Conservation (phyloP, 2,329 filamentous ascomycete species). For the Aspergillus versicolor region DNA sequence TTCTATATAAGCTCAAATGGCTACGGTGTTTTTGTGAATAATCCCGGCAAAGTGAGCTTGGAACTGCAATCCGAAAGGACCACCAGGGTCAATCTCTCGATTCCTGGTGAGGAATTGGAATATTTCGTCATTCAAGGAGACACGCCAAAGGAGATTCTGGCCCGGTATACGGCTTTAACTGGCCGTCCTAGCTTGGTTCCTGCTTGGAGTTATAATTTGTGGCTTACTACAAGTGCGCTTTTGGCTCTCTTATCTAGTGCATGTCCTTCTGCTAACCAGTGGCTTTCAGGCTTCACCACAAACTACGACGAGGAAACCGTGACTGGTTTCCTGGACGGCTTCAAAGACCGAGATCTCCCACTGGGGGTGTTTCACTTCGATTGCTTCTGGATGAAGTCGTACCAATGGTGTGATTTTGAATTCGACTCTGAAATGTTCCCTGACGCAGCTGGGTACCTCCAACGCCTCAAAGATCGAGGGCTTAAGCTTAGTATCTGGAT, state of each 20-base stretch:
- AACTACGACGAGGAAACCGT: slow-evolving; percentile 71
- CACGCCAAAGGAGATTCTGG: slow-evolving; percentile 69
- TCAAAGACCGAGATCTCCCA: slow-evolving; percentile 63
- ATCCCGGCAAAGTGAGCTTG: slow-evolving; percentile 66
- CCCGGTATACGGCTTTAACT: slow-evolving; percentile 66
- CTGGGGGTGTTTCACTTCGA: slow-evolving; percentile 75
- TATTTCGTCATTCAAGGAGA: slow-evolving; percentile 73
- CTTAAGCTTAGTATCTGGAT: slow-evolving; percentile 75
- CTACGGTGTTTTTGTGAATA: slow-evolving; percentile 75
- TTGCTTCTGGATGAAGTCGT: slow-evolving; percentile 75
- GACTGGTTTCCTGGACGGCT: slow-evolving; percentile 64
- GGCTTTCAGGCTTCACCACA: slow-evolving; percentile 62
- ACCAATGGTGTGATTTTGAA: slow-evolving; percentile 73
- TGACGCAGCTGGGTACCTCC: slow-evolving; percentile 64
- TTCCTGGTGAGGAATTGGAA: slow-evolving; percentile 68
- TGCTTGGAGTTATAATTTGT: slow-evolving; percentile 73
- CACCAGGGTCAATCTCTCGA: slow-evolving; percentile 66
- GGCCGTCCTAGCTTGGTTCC: slow-evolving; percentile 65
- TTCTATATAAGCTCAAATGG: slow-evolving; percentile 57
- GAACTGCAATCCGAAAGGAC: slow-evolving; percentile 75
- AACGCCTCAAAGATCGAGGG: slow-evolving; percentile 62
- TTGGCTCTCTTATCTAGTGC: not conserved
- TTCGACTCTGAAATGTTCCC: slow-evolving; percentile 69
- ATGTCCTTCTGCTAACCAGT: not conserved
- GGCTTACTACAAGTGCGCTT: slow-evolving; percentile 62